Percentiles rank a stretch among this genome's conserved stretches.
phyloP scores from a whole-genome alignment of 306 rosid species.

The Aeschynomene evenia region DNA sequence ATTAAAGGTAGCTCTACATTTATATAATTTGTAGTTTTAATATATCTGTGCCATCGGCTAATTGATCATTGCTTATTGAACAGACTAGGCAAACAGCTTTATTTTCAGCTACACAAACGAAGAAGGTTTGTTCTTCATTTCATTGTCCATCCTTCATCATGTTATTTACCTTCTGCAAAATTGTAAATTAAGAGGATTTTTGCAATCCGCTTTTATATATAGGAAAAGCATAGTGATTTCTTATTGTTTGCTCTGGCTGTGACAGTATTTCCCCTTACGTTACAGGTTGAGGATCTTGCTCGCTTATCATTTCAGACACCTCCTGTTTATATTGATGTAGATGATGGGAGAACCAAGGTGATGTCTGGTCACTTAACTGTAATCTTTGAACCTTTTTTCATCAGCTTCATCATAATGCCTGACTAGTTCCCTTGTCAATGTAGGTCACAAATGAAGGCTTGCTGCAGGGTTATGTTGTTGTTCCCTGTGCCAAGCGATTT shows the following conservation, averaged over 20 bases:
- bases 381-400: not conserved
- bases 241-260: slow-evolving; percentile 8
- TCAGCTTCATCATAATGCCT: slow-evolving; percentile 18
- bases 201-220: not conserved
- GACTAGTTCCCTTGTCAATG: slow-evolving; percentile 20
- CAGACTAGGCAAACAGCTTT: slow-evolving; percentile 80
- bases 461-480: slow-evolving; percentile 90
- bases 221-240: not conserved
- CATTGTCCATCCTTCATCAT: not conserved
- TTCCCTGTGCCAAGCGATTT: slow-evolving; percentile 81
- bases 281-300: slow-evolving; percentile 92
- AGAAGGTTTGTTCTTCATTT: slow-evolving; percentile 51
- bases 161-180: not conserved
- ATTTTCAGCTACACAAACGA: slow-evolving; percentile 78
- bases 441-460: slow-evolving; percentile 97
- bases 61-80: slow-evolving; percentile 31
- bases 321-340: slow-evolving; percentile 79
- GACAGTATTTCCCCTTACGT: slow-evolving; percentile 1
- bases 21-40: not conserved
- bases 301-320: slow-evolving; percentile 73
- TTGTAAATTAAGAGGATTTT: not conserved
- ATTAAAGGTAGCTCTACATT: not conserved
- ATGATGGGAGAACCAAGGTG: slow-evolving; percentile 88
- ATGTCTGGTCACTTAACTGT: slow-evolving; percentile 4
- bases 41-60: slow-evolving; percentile 18